These are phyloP conservation scores for Russula dissimulans DNA, from an alignment of 768 basidiomycete genomes.

Conservation along the genomic window DNA sequence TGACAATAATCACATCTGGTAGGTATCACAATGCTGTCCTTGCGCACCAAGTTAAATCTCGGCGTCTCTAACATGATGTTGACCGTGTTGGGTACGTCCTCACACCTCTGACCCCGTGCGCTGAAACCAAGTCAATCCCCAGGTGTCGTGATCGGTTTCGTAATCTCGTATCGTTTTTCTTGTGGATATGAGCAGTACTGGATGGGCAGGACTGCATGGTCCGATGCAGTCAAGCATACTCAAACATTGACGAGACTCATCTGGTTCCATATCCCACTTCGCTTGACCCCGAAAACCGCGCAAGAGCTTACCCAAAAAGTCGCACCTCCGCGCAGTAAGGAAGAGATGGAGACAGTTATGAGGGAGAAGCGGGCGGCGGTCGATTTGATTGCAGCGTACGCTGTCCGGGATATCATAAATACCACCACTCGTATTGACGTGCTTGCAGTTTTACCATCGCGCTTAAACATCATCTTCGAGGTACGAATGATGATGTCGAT, in stretches of 20 bases:
- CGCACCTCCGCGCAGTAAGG: conserved; percentile 25
- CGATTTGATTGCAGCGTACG: conserved; percentile 48
- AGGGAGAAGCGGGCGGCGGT: conserved; percentile 52
- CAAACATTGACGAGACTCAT: conserved; percentile 44
- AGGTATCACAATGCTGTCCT: background rate
- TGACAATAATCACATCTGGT: background rate
- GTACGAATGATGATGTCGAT: conserved; percentile 22
- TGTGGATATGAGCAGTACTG: conserved; percentile 55
- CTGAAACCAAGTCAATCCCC: background rate
- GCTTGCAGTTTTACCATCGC: conserved; percentile 42
- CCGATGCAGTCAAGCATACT: conserved; percentile 43
- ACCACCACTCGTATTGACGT: background rate
- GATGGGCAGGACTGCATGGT: conserved; percentile 46
- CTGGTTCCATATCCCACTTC: conserved; percentile 54
- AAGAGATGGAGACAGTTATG: conserved; percentile 46
- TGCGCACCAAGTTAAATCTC: background rate
- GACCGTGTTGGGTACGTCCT: background rate
- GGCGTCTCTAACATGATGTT: background rate
- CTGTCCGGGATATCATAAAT: background rate
- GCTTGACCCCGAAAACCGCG: conserved; percentile 33
- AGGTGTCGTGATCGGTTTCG: conserved; percentile 51
- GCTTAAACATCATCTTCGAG: conserved; percentile 50
- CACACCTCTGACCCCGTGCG: no score
- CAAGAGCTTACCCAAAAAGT: conserved; percentile 30
- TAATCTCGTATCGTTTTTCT: conserved; percentile 50